Conservation (phyloP, 257 asterid genomes). For the Cynanchum wilfordii region DNA sequence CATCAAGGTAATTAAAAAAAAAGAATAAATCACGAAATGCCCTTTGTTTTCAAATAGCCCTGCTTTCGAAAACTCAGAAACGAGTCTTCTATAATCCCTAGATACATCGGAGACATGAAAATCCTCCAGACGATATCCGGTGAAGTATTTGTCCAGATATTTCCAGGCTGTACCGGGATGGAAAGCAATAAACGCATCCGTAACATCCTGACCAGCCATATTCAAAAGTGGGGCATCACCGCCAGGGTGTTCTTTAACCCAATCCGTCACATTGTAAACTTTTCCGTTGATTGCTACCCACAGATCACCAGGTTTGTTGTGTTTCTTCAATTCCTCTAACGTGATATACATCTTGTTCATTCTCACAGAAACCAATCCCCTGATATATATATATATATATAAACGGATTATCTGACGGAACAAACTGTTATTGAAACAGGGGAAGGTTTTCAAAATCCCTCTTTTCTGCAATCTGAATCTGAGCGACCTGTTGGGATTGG, state of each 20-base stretch:
- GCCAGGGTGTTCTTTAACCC: conserved; percentile 43
- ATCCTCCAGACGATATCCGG: conserved; percentile 37
- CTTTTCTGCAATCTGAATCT: too few species aligned
- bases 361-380: conserved; percentile 4
- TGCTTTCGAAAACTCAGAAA: conserved; percentile 25
- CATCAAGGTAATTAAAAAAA: conserved; percentile 15
- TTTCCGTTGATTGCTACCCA: conserved; percentile 46
- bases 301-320: conserved; percentile 29
- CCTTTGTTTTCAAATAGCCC: conserved; percentile 46
- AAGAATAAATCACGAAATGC: conserved; percentile 33
- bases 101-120: conserved; percentile 41
- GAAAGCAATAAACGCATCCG: conserved; percentile 49
- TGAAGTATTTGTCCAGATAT: conserved; percentile 31
- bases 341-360: conserved; percentile 23
- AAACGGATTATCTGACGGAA: too few species aligned
- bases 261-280: conserved; percentile 36
- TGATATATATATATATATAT: too few species aligned
- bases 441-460: too few species aligned
- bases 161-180: conserved; percentile 49
- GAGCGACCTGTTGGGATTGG: too few species aligned
- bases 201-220: conserved; percentile 43
- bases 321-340: conserved; percentile 32
- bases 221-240: conserved; percentile 33
- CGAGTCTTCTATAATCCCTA: conserved; percentile 34
- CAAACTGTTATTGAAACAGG: too few species aligned